A percentile compares a stretch with the other conserved stretches of the same genome.
Evolutionary conservation across 257 asterid species (phyloP).

Genomic region (Solanum sejunctum): DNA sequence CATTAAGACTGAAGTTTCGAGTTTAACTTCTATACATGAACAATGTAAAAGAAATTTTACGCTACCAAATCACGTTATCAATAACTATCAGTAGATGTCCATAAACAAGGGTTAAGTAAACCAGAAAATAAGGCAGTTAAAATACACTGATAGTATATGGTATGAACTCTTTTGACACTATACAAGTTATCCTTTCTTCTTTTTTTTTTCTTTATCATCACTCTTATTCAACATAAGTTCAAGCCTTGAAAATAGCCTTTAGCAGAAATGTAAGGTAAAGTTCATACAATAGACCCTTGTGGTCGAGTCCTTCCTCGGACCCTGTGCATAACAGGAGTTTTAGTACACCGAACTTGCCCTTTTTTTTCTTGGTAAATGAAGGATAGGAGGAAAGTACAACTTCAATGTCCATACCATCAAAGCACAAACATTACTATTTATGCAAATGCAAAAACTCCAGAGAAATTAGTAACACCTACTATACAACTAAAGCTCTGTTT

Average conservation of each 20-base stretch:
- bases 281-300: no score
- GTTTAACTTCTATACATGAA: background rate
- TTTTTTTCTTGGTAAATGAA: background rate
- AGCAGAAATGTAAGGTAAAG: no score
- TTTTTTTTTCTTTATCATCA: no score
- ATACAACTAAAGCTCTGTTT: background rate
- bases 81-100: background rate
- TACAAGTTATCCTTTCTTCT: background rate
- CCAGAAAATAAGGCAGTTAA: background rate
- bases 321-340: no score
- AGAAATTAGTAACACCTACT: background rate
- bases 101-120: background rate
- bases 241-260: no score
- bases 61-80: background rate
- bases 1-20: background rate
- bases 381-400: background rate
- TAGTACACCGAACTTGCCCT: no score
- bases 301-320: no score
- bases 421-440: background rate
- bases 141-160: background rate
- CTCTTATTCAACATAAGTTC: no score
- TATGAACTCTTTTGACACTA: background rate
- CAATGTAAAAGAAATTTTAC: background rate
- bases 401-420: background rate
- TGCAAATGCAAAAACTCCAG: background rate